Evolutionary conservation across 2,329 filamentous ascomycete species (phyloP).

Genomic region (Cadophora sp.): DNA sequence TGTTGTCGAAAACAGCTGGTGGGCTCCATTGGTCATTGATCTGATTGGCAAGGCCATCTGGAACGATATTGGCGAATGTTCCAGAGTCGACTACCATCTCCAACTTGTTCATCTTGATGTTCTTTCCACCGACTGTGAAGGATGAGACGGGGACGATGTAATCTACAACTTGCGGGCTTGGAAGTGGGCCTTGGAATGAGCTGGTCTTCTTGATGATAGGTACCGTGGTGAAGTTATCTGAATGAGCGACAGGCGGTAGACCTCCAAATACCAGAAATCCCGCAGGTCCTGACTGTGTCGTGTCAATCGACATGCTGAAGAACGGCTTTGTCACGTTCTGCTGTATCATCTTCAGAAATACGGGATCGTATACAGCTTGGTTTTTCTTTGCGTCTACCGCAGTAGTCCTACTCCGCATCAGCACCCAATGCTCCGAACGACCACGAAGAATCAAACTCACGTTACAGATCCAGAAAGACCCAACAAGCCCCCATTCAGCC

Average conservation of each 20-base stretch:
- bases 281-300: background rate
- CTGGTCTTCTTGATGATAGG: background rate
- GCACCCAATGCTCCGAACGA: background rate
- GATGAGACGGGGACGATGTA: background rate
- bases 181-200: slow-evolving; percentile 1
- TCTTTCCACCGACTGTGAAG: background rate
- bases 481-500: background rate
- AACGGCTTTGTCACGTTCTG: background rate
- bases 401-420: background rate
- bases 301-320: slow-evolving; percentile 1
- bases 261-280: background rate
- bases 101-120: background rate
- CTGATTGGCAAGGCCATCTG: background rate
- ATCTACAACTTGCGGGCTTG: background rate
- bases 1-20: background rate
- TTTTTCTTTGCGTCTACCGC: background rate
- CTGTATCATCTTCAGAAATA: background rate
- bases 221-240: background rate
- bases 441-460: background rate
- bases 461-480: background rate
- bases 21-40: background rate
- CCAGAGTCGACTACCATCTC: slow-evolving; percentile 4
- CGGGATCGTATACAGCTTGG: background rate
- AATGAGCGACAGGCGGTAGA: background rate
- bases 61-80: background rate